Evolutionary conservation across 805 yeast genomes (phyloP).

Genomic region (Kuraishia molischiana): DNA sequence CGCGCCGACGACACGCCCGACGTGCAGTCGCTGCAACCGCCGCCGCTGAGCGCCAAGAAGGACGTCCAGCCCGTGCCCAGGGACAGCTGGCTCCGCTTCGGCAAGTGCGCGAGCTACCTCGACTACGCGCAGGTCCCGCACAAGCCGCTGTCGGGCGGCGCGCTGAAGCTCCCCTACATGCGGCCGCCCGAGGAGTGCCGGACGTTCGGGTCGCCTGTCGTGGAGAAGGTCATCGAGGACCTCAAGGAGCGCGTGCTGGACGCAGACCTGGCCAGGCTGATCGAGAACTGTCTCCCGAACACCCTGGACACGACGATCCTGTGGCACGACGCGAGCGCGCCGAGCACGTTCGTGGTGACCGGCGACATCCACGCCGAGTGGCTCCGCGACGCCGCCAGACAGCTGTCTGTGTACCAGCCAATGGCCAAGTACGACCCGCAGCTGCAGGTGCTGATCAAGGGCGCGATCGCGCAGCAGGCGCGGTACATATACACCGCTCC

Average conservation of each 20-base stretch:
- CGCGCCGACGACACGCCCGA: neutral
- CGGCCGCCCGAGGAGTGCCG: conserved; percentile 67
- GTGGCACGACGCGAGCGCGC: conserved; percentile 42
- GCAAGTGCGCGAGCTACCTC: conserved; percentile 50
- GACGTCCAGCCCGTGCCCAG: neutral
- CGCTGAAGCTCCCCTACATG: conserved; percentile 54
- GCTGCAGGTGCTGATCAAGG: conserved; percentile 46
- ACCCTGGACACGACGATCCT: conserved; percentile 81
- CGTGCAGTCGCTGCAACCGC: conserved; percentile 1
- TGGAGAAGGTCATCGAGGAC: conserved; percentile 51
- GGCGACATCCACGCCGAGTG: conserved; percentile 94
- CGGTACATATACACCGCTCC: conserved; percentile 53
- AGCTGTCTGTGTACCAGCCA: conserved; percentile 64
- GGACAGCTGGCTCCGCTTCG: neutral
- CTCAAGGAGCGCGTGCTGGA: conserved; percentile 40
- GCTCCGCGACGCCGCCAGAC: conserved; percentile 83
- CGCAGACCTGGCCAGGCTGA: conserved; percentile 60
- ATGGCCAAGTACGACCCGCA: conserved; percentile 40
- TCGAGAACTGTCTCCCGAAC: conserved; percentile 81
- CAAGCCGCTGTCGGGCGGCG: conserved; percentile 49
- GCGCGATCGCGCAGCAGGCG: conserved; percentile 79
- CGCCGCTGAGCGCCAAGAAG: neutral
- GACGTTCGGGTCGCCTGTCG: conserved; percentile 53
- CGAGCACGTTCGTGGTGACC: conserved; percentile 73
- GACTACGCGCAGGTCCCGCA: conserved; percentile 48